Conservation (phyloP, 2,329 filamentous ascomycete species). For the Malbranchea zuffiana region DNA sequence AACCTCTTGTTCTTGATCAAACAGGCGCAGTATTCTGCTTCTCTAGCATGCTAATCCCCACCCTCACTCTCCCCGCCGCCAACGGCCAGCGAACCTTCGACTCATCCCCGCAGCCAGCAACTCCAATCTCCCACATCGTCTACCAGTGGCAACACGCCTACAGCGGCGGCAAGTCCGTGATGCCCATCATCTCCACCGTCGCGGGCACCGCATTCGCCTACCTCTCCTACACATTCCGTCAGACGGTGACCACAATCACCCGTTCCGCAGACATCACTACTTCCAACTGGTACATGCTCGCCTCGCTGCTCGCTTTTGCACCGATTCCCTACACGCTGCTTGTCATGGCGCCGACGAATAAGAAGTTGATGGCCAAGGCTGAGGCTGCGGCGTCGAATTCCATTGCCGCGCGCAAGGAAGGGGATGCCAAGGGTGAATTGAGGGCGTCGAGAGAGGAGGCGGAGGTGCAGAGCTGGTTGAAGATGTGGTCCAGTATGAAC, state of each 20-base stretch:
- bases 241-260: constrained; percentile 5
- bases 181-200: constrained; percentile 41
- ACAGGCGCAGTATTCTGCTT: constrained; percentile 13
- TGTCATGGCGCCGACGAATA: constrained; percentile 23
- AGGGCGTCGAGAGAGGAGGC: constrained; percentile 13
- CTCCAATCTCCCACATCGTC: constrained; percentile 18
- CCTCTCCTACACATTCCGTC: constrained; percentile 21
- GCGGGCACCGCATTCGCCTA: constrained; percentile 43
- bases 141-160: constrained; percentile 24
- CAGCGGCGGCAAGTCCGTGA: constrained; percentile 44
- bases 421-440: constrained; percentile 9
- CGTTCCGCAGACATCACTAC: constrained; percentile 12
- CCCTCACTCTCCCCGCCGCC: constrained; percentile 11
- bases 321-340: constrained; percentile 27
- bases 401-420: constrained; percentile 13
- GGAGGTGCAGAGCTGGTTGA: constrained; percentile 14
- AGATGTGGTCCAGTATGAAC: constrained; percentile 13
- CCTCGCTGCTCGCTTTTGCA: constrained; percentile 22
- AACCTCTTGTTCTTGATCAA: not conserved
- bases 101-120: constrained; percentile 11
- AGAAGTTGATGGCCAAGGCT: constrained; percentile 19
- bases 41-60: constrained; percentile 12
- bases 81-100: constrained; percentile 11
- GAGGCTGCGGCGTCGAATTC: constrained; percentile 19
- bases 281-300: constrained; percentile 19